These are phyloP conservation scores for Lonicera japonica DNA, from an alignment of 129 eudicot genomes.

Conservation along the genomic window DNA sequence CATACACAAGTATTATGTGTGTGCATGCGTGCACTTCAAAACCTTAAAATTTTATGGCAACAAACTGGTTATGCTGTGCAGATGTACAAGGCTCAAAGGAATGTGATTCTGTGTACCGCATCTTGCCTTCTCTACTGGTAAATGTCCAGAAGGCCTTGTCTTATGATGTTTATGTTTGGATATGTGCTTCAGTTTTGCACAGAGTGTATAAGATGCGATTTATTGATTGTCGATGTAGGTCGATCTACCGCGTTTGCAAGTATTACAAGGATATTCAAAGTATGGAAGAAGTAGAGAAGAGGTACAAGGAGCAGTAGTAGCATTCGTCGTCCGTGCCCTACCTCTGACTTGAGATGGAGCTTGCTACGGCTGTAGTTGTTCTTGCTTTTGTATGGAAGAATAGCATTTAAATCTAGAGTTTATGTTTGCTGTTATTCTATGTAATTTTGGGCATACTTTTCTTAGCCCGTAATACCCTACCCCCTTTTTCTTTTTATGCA, in stretches of 20 bases:
- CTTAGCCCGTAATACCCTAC: no score
- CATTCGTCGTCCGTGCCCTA: no score
- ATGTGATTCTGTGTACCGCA: constrained; percentile 21
- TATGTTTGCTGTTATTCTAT: background rate
- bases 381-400: background rate
- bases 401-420: background rate
- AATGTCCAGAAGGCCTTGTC: background rate
- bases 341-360: background rate
- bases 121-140: constrained; percentile 25
- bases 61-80: constrained; percentile 10
- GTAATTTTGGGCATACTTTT: background rate
- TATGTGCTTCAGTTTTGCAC: no score
- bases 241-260: constrained; percentile 76
- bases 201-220: no score
- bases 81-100: constrained; percentile 24
- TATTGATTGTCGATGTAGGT: constrained; percentile 38
- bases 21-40: no score
- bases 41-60: no score
- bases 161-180: no score
- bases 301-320: constrained; percentile 68
- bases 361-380: background rate
- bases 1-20: no score
- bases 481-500: no score
- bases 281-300: constrained; percentile 81
- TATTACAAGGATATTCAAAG: constrained; percentile 62